Conservation (phyloP, 2,329 filamentous ascomycete species). For the Aspergillus oerlinghausenensis region DNA sequence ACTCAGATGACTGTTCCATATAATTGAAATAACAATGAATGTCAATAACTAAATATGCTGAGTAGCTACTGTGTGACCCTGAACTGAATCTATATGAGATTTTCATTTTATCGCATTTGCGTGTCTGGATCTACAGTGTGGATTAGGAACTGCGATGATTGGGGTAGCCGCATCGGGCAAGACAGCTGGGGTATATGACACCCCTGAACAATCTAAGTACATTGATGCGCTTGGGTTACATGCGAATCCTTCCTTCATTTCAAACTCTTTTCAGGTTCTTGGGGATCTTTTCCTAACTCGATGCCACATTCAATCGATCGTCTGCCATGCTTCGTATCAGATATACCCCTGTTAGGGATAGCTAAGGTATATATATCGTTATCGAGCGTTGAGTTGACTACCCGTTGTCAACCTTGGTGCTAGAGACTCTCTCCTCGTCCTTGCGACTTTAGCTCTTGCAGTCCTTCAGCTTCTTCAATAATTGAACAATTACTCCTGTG, state of each 20-base stretch:
- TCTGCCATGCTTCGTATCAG: background rate
- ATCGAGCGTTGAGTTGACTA: background rate
- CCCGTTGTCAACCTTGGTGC: too few relatives aligned
- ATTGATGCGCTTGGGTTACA: background rate
- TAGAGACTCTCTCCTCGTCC: too few relatives aligned
- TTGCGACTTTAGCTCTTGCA: background rate
- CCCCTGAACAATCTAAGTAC: background rate
- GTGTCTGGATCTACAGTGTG: background rate
- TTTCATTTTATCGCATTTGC: background rate
- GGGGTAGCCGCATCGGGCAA: conserved; percentile 13
- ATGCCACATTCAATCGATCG: background rate
- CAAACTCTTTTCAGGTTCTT: background rate
- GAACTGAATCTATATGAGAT: background rate
- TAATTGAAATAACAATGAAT: background rate
- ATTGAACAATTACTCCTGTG: conserved; percentile 19
- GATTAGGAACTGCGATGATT: background rate
- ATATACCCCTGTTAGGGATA: background rate
- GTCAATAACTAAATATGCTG: too few relatives aligned
- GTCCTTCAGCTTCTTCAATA: background rate
- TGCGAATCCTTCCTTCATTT: background rate
- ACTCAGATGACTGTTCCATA: background rate
- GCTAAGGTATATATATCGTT: background rate
- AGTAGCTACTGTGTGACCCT: background rate
- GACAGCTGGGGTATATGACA: conserved; percentile 13
- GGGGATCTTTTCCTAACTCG: background rate